Conservation (phyloP, 2,329 filamentous ascomycete species). For the Xylariaceae sp. region DNA sequence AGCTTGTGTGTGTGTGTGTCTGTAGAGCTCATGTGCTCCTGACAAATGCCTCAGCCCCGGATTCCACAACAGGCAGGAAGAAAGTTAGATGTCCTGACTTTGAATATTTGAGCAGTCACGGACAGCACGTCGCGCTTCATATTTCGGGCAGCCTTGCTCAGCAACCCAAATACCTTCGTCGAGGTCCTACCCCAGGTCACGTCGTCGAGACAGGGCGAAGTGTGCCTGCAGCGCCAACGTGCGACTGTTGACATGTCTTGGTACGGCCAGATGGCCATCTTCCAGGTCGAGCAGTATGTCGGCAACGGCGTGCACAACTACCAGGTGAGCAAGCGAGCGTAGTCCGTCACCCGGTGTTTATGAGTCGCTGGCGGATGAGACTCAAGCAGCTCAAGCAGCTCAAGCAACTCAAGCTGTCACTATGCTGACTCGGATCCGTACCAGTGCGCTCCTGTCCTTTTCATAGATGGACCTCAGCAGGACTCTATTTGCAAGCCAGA, state of each 20-base stretch:
- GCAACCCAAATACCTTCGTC: not conserved
- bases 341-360: no score
- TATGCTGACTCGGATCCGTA: no score
- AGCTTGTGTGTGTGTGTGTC: no score
- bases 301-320: conserved; percentile 2
- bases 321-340: conserved; percentile 2
- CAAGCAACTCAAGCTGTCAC: no score
- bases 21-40: no score
- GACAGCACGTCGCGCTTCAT: conserved; percentile 1
- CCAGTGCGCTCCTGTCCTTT: no score
- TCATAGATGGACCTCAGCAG: no score
- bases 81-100: not conserved
- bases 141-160: conserved; percentile 1
- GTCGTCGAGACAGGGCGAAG: not conserved
- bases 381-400: no score
- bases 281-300: conserved; percentile 2
- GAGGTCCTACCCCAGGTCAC: not conserved
- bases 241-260: not conserved
- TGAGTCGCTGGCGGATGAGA: no score
- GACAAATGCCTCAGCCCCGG: no score
- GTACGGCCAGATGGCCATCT: conserved; percentile 1
- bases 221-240: not conserved
- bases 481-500: no score
- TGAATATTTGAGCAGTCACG: not conserved
- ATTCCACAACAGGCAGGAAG: not conserved